Percentiles rank a stretch among this genome's conserved stretches.
Conservation (phyloP, 1,284 basidiomycete genomes). For the Gymnopus androsaceus region DNA sequence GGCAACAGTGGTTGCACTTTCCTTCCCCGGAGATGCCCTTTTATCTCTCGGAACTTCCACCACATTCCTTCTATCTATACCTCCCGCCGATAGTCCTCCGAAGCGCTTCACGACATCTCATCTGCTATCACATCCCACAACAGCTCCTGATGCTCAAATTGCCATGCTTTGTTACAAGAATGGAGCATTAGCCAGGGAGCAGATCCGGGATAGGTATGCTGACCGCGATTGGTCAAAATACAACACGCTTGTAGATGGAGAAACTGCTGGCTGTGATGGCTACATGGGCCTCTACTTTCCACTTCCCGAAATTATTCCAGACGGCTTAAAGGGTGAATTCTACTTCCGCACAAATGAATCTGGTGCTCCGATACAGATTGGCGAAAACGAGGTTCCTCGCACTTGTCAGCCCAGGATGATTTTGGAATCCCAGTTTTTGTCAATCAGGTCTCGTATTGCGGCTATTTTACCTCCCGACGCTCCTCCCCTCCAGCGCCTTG, state of each 20-base stretch:
- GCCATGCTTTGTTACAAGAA: conserved; percentile 88
- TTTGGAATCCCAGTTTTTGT: conserved; percentile 85
- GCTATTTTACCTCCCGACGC: conserved; percentile 66
- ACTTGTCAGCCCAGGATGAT: conserved; percentile 77
- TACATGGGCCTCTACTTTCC: conserved; percentile 73
- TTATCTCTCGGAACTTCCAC: conserved; percentile 92
- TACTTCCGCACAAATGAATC: conserved; percentile 47
- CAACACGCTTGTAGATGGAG: conserved; percentile 65
- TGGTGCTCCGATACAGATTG: conserved; percentile 28
- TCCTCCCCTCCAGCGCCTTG: conserved; percentile 65
- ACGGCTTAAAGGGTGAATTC: conserved; percentile 68
- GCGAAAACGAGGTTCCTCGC: conserved; percentile 43
- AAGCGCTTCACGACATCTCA: conserved; percentile 75
- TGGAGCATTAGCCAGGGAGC: conserved; percentile 80
- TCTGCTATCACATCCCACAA: conserved; percentile 70
- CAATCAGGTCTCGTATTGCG: conserved; percentile 68
- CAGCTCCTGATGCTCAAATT: conserved; percentile 55
- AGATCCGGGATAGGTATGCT: conserved; percentile 73
- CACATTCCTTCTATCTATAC: conserved; percentile 80
- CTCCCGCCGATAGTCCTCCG: conserved; percentile 58
- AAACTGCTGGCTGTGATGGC: conserved; percentile 63
- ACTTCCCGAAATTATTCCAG: conserved; percentile 84
- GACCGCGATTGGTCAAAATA: conserved; percentile 69
- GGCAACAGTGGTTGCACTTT: conserved; percentile 81
- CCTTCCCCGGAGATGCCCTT: conserved; percentile 82